Evolutionary conservation across 139 green algal species (phyloP), one percentile per base, ranked within the genome.

Genomic region (Mesostigma viride): DNA sequence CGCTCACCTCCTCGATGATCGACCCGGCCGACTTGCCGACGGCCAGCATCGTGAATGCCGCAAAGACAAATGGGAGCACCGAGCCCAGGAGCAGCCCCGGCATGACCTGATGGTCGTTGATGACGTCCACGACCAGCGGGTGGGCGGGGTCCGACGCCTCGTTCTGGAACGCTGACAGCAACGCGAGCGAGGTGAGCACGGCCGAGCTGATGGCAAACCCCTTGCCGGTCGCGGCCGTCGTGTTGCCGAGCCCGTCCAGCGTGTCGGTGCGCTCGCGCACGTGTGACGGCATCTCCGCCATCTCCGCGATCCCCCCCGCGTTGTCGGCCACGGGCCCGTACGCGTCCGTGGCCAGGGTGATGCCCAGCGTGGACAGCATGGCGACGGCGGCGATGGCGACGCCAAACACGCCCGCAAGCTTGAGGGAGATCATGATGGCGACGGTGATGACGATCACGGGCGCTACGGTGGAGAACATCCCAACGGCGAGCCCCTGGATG

Each of bases 261-360:
- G 77, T 34, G 69, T 90, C n/a, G 14, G 40, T 53, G 40, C 14
- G 14, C 40, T 53, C 40, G 40, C 40, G 40, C 40, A 53, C 40
- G 40, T 17, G 14, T 17, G 14, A 14, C 14, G 31, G 53, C 62
- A 77, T 70, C 11, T 81, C 17, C 5, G 57, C 71, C 85, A 91
- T 90, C 70, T 90, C 85, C 20, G 80, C 84, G 51, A 90, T 87
- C n/a, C 84, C 85, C 17, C 84, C 84, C 1, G 84, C 84, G 58
- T 90, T 90, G 76, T 91, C 85, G 0, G 75, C 73, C 33, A 90
- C 84, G 30, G 84, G 84, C 34, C 84, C 84, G 58, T 83, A 89
- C 14, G 82, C 71, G 36, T 90, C 84, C 68, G 81, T 88, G 31
- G 84, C 74, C 17, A 90, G 68, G 30, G 79, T 64, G 61, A 81